Base-by-base conservation (phyloP, 2,329 filamentous ascomycete species). In the Pseudogymnoascus sp. region DNA sequence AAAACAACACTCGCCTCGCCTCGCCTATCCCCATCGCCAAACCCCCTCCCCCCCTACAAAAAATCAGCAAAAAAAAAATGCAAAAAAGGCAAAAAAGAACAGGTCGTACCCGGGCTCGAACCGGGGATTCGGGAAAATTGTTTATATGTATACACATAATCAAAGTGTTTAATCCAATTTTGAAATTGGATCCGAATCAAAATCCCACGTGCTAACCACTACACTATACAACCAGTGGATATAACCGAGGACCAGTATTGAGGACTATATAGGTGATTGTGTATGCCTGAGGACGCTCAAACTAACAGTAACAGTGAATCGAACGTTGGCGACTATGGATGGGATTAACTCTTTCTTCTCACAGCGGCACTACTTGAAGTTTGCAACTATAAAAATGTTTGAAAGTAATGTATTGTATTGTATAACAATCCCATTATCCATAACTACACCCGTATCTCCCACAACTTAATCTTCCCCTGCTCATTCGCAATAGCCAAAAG, bases 401-500 rank as follows among this genome's bases (percentile, higher is more conserved):
- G 28, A 34, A 34, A 28, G n/a, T 34, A 56, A 56, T 56, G 50
- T 56, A 56, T 56, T 23, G 21, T 23, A 23, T 23, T 23, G 21
- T 23, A 23, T 23, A 23, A 23, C 21, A 56, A 56, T 56, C 14
- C 50, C 28, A 56, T 56, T 56, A 56, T 34, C 34, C 31, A 10
- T 56, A 56, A 34, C 50, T 56, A 56, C 28, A 56, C 50, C 6
- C 50, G 50, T 34, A 96, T 91, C 78, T 97, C 92, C 92, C 93
- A 99, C 73, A 97, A 75, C 66, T 90, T 84, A 66, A 97, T 89
- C 78, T 91, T 93, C 11, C 95, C 95, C 64, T 83, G 81, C 73
- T 97, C 93, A 72, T 96, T 97, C 16, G 87, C 93, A 61, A 97
- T 89, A 10, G 91, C 91, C 67, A 99, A 74, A 70, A 93, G 75